phyloP scores from a whole-genome alignment of 805 yeast species.

The Schwanniomyces yamadae region DNA sequence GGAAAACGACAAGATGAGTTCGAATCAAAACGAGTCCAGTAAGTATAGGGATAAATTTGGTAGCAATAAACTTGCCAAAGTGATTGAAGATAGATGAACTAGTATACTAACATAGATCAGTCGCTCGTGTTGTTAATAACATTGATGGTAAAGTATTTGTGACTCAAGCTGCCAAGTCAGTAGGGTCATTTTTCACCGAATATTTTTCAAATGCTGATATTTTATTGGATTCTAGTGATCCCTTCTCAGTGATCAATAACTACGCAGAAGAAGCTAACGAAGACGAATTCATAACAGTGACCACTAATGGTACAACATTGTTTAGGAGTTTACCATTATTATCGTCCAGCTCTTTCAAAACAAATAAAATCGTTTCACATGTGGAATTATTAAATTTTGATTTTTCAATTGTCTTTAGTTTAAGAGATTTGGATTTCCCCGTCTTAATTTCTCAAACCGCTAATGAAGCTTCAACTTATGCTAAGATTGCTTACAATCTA shows the following conservation, averaged over 20 bases:
- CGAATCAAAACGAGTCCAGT: conserved; percentile 2
- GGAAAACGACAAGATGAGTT: conserved; percentile 1
- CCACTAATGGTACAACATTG: conserved; percentile 53
- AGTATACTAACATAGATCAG: conserved; percentile 17
- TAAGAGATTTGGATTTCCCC: conserved; percentile 66
- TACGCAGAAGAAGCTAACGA: conserved; percentile 12
- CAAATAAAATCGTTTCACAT: conserved; percentile 54
- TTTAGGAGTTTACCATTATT: conserved; percentile 63
- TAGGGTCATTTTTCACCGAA: conserved; percentile 30
- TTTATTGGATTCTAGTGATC: conserved; percentile 51
- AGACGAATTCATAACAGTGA: conserved; percentile 41
- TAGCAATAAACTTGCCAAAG: neutral
- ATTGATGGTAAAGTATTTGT: conserved; percentile 37
- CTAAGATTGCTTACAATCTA: conserved; percentile 58
- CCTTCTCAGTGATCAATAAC: conserved; percentile 45
- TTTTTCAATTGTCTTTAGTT: conserved; percentile 65
- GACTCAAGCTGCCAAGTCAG: conserved; percentile 49
- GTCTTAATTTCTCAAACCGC: conserved; percentile 65
- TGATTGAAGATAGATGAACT: neutral
- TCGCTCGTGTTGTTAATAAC: conserved; percentile 26
- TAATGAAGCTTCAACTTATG: conserved; percentile 51
- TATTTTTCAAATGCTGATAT: conserved; percentile 20
- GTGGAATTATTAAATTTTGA: conserved; percentile 60
- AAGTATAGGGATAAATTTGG: neutral
- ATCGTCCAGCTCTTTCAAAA: conserved; percentile 33